These are phyloP conservation scores for Cadophora sp. DNA, from an alignment of 2,329 filamentous ascomycete species.

Conservation along the genomic window DNA sequence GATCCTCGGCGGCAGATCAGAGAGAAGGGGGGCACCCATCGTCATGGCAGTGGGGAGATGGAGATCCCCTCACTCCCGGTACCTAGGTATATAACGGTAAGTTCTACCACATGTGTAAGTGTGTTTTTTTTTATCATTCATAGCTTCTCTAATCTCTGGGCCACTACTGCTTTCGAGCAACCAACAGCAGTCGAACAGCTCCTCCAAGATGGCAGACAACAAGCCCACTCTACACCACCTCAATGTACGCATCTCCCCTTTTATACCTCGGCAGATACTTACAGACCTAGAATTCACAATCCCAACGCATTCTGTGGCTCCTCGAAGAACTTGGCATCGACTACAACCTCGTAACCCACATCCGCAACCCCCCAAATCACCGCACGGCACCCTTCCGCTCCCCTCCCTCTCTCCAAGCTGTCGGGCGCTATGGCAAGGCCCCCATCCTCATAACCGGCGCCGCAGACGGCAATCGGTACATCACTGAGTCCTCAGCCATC, in stretches of 20 bases:
- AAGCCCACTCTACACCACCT: conserved; percentile 40
- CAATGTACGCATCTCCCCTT: conserved; percentile 32
- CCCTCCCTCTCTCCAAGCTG: conserved; percentile 69
- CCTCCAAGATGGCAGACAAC: conserved; percentile 26
- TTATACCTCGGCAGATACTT: neutral
- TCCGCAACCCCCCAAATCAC: conserved; percentile 60
- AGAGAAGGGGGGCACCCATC: neutral
- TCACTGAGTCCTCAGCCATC: conserved; percentile 44
- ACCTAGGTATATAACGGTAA: conserved; percentile 6
- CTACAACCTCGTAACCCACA: conserved; percentile 80
- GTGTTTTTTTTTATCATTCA: neutral
- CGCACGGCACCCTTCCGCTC: conserved; percentile 54
- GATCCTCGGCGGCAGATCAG: neutral
- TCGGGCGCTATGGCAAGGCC: conserved; percentile 86
- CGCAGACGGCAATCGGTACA: conserved; percentile 32
- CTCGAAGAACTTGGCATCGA: conserved; percentile 73
- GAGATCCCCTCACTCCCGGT: conserved; percentile 7
- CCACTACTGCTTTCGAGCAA: neutral
- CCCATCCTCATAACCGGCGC: conserved; percentile 63
- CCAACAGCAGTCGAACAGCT: neutral
- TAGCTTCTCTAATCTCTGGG: neutral
- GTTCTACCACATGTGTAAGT: neutral
- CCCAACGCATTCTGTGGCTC: conserved; percentile 72
- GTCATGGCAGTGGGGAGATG: conserved; percentile 7
- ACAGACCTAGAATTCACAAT: conserved; percentile 62